Evolutionary conservation across 371 early-diverging fungal genomes (phyloP).

Genomic region (Encephalitozoon romaleae): DNA sequence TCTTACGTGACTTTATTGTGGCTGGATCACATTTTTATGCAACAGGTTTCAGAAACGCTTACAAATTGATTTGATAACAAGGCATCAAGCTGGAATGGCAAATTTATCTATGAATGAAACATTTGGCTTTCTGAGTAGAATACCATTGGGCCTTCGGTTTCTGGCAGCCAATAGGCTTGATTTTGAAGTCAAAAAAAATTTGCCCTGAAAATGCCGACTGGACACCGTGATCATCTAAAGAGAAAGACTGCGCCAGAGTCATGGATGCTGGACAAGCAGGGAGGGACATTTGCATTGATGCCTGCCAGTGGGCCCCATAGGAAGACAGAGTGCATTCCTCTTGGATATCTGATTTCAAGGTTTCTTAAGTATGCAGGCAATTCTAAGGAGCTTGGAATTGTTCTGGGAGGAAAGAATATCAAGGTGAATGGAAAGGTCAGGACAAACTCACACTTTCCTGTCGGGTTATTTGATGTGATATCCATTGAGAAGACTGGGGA

Average conservation of each 20-base stretch:
- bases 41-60: not conserved
- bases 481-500: slow-evolving; percentile 93
- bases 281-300: slow-evolving; percentile 90
- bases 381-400: slow-evolving; percentile 85
- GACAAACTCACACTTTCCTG: slow-evolving; percentile 90
- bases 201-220: slow-evolving; percentile 61
- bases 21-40: not conserved
- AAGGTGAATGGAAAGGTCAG: slow-evolving; percentile 97
- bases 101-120: not conserved
- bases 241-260: slow-evolving; percentile 95
- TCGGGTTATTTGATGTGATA: slow-evolving; percentile 99
- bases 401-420: slow-evolving; percentile 90
- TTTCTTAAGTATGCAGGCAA: slow-evolving; percentile 94
- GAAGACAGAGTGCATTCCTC: slow-evolving; percentile 92
- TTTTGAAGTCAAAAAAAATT: slow-evolving; percentile 42
- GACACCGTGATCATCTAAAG: slow-evolving; percentile 99
- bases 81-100: not conserved
- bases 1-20: slow-evolving; percentile 5
- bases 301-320: slow-evolving; percentile 97
- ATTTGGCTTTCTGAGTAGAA: not conserved
- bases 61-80: not conserved
- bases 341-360: slow-evolving; percentile 91
- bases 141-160: not conserved
- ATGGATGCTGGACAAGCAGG: slow-evolving; percentile 99
- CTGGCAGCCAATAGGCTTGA: not conserved